Percentiles rank a stretch among this genome's conserved stretches.
Conservation (phyloP, 2,329 filamentous ascomycete genomes). For the Plectosphaerella plurivora region DNA sequence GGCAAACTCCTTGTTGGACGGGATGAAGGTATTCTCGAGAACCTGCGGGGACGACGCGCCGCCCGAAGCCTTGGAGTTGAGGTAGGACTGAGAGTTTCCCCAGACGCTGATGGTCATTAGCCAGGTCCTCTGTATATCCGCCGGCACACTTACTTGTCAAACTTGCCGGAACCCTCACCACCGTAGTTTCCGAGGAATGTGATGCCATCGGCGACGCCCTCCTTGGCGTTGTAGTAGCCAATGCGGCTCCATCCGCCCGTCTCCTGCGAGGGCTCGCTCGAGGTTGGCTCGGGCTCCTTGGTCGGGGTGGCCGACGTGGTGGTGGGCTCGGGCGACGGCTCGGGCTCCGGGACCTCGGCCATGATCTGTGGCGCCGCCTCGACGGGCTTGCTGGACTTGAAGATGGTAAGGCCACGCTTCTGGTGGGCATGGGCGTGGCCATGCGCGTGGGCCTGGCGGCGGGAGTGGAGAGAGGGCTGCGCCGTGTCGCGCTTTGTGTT, state of each 20-base stretch:
- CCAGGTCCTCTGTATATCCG: neutral
- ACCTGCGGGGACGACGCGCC: constrained; percentile 32
- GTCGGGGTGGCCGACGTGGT: constrained; percentile 6
- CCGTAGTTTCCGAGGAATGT: constrained; percentile 46
- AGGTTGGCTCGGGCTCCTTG: constrained; percentile 1
- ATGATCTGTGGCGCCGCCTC: constrained; percentile 7
- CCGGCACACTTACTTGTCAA: constrained; percentile 31
- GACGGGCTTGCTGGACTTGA: constrained; percentile 5
- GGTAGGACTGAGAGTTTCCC: constrained; percentile 41
- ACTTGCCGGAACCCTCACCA: constrained; percentile 36
- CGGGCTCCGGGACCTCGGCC: constrained; percentile 8
- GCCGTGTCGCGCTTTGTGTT: constrained; percentile 20
- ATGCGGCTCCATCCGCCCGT: constrained; percentile 33
- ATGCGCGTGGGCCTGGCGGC: constrained; percentile 34
- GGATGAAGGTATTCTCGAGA: constrained; percentile 32
- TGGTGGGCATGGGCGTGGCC: constrained; percentile 40
- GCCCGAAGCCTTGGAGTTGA: constrained; percentile 34
- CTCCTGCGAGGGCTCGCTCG: neutral
- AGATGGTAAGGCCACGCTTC: constrained; percentile 26
- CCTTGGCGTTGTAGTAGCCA: constrained; percentile 39
- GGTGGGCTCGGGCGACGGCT: constrained; percentile 5
- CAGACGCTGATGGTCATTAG: constrained; percentile 25
- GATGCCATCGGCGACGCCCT: constrained; percentile 34
- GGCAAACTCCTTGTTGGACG: constrained; percentile 39
- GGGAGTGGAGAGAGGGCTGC: constrained; percentile 20